Conservation (phyloP, 805 yeast genomes). For the Hemisphaericaspora nanyangensis region DNA sequence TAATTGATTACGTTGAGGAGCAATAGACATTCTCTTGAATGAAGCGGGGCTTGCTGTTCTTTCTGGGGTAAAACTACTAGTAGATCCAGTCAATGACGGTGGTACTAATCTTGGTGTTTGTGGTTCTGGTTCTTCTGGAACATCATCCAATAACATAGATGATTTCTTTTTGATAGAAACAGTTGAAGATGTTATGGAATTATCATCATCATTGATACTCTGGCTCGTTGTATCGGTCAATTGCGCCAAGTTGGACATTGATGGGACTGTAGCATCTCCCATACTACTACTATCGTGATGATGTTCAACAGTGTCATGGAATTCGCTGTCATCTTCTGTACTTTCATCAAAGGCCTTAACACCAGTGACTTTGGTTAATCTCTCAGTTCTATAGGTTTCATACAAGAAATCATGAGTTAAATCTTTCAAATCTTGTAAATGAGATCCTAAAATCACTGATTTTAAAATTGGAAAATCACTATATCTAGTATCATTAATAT, state of each 20-base stretch:
- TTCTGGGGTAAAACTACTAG: constrained; percentile 27
- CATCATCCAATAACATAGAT: constrained; percentile 30
- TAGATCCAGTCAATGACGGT: constrained; percentile 26
- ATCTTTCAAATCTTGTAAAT: constrained; percentile 76
- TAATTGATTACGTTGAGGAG: constrained; percentile 56
- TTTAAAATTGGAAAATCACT: constrained; percentile 58
- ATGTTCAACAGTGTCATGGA: constrained; percentile 24
- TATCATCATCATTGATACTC: constrained; percentile 16
- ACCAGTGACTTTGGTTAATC: constrained; percentile 58
- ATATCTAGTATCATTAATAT: constrained; percentile 48
- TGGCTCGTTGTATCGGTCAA: constrained; percentile 23
- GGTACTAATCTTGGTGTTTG: constrained; percentile 22
- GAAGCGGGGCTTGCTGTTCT: constrained; percentile 10
- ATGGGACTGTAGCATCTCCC: constrained; percentile 36
- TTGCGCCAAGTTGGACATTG: constrained; percentile 62
- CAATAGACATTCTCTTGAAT: constrained; percentile 43
- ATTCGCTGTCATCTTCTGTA: constrained; percentile 20
- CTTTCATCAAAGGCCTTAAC: constrained; percentile 6
- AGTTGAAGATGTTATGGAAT: constrained; percentile 18
- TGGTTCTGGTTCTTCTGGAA: constrained; percentile 8
- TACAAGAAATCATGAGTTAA: constrained; percentile 72
- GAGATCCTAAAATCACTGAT: constrained; percentile 76
- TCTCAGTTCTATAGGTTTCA: constrained; percentile 77
- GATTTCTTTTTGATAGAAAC: constrained; percentile 21
- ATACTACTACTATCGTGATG: constrained; percentile 4